Evolutionary conservation across 1,284 basidiomycete species (phyloP).

Genomic region (Pholiota adiposa): DNA sequence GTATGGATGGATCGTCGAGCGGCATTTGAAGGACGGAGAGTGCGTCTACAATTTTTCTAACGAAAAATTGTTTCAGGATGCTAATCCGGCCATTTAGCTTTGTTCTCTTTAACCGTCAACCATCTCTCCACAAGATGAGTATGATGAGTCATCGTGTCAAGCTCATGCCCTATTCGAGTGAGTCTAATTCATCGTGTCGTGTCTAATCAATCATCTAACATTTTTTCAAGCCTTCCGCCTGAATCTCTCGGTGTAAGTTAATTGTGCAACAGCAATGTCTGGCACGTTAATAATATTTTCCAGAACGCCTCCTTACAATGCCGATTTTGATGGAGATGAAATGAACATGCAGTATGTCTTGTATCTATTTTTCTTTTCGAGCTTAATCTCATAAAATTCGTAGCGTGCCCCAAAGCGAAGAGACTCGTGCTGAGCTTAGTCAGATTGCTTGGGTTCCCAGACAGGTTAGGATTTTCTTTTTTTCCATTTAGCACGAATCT

Average conservation of each 20-base stretch:
- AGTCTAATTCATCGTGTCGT: slow-evolving; percentile 35
- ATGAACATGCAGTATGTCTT: slow-evolving; percentile 97
- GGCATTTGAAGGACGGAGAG: slow-evolving; percentile 98
- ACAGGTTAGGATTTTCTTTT: slow-evolving; percentile 62
- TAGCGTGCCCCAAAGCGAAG: slow-evolving; percentile 97
- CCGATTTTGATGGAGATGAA: slow-evolving; percentile 99
- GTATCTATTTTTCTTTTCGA: slow-evolving; percentile 1
- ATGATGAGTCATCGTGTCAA: slow-evolving; percentile 99
- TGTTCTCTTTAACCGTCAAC: slow-evolving; percentile 98
- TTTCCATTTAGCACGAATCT: background rate
- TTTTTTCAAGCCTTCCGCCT: slow-evolving; percentile 82
- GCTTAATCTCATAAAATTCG: slow-evolving; percentile 11
- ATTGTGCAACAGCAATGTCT: slow-evolving; percentile 21
- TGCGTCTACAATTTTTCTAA: slow-evolving; percentile 43
- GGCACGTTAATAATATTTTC: slow-evolving; percentile 33
- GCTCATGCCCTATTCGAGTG: slow-evolving; percentile 98
- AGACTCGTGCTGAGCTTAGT: slow-evolving; percentile 96
- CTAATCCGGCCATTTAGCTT: slow-evolving; percentile 54
- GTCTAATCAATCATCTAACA: slow-evolving; percentile 22
- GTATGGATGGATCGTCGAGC: slow-evolving; percentile 98
- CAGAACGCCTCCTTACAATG: slow-evolving; percentile 90
- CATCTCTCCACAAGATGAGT: slow-evolving; percentile 99
- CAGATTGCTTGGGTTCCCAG: slow-evolving; percentile 99
- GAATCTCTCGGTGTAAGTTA: slow-evolving; percentile 91
- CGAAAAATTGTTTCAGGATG: slow-evolving; percentile 6